Conservation (phyloP, 208 protist species). For the Crithidia sp. region DNA sequence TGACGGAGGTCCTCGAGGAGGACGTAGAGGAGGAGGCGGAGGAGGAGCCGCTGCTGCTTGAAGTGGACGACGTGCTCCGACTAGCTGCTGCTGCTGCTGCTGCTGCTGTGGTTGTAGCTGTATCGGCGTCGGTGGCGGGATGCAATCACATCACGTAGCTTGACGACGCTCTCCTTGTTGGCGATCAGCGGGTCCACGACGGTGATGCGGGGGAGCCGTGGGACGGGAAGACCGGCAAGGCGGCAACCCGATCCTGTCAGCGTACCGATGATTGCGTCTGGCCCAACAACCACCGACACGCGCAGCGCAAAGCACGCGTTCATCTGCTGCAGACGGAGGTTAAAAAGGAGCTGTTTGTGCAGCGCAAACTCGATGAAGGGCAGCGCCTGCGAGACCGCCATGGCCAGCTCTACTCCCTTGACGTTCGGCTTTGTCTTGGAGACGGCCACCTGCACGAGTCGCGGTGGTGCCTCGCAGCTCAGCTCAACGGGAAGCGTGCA, state of each 20-base stretch:
- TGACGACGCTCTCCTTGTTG: constrained; percentile 63
- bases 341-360: constrained; percentile 91
- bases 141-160: constrained; percentile 64
- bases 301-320: constrained; percentile 89
- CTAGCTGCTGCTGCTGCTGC: constrained; percentile 31
- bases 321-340: constrained; percentile 76
- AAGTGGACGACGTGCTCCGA: constrained; percentile 31
- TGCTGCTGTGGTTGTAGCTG: constrained; percentile 15
- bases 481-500: constrained; percentile 85
- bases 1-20: too few species aligned
- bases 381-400: constrained; percentile 82
- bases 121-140: constrained; percentile 37
- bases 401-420: constrained; percentile 77
- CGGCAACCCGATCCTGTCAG: constrained; percentile 80
- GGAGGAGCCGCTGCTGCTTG: background rate
- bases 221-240: constrained; percentile 76
- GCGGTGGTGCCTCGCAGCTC: constrained; percentile 54
- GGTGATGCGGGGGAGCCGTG: constrained; percentile 59
- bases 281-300: constrained; percentile 75
- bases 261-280: constrained; percentile 78
- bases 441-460: constrained; percentile 78
- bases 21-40: background rate
- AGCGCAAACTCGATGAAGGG: constrained; percentile 91
- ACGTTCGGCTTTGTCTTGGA: constrained; percentile 72
- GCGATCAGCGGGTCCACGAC: constrained; percentile 68